These are phyloP conservation scores for Cryptococcus jaspeensis DNA, from an alignment of 1,284 basidiomycete species.

Conservation along the genomic window DNA sequence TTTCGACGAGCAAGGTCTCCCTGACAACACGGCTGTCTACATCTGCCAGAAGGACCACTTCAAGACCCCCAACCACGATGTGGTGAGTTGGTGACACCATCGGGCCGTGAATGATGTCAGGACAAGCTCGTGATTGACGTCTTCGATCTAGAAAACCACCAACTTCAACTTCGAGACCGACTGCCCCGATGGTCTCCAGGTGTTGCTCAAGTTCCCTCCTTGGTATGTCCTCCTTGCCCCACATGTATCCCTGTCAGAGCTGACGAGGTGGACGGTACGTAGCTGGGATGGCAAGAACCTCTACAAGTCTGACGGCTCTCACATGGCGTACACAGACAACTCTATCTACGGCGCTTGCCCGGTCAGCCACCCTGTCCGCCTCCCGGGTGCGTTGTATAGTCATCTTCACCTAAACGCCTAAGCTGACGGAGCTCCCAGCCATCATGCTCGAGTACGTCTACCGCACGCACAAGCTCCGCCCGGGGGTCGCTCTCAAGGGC, in stretches of 20 bases:
- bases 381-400: constrained; percentile 11
- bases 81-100: constrained; percentile 17
- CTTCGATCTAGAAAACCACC: too few species aligned
- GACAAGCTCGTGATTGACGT: too few species aligned
- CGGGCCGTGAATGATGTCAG: too few species aligned
- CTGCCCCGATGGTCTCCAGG: constrained; percentile 34
- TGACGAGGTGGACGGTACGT: too few species aligned
- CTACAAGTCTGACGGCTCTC: constrained; percentile 29
- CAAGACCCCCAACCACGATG: constrained; percentile 10
- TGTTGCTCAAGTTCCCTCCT: constrained; percentile 31
- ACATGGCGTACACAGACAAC: constrained; percentile 34
- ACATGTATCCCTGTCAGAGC: neutral
- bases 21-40: constrained; percentile 12
- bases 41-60: constrained; percentile 21
- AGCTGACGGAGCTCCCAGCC: constrained; percentile 17
- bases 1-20: too few species aligned
- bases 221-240: too few species aligned
- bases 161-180: constrained; percentile 36
- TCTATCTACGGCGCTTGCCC: constrained; percentile 31
- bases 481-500: constrained; percentile 24
- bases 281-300: constrained; percentile 42
- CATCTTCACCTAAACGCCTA: neutral
- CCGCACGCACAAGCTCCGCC: constrained; percentile 16
- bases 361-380: too few species aligned
- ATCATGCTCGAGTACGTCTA: constrained; percentile 42